Conservation (phyloP, 352 stramenopile genomes). For the Peronospora tabacina region DNA sequence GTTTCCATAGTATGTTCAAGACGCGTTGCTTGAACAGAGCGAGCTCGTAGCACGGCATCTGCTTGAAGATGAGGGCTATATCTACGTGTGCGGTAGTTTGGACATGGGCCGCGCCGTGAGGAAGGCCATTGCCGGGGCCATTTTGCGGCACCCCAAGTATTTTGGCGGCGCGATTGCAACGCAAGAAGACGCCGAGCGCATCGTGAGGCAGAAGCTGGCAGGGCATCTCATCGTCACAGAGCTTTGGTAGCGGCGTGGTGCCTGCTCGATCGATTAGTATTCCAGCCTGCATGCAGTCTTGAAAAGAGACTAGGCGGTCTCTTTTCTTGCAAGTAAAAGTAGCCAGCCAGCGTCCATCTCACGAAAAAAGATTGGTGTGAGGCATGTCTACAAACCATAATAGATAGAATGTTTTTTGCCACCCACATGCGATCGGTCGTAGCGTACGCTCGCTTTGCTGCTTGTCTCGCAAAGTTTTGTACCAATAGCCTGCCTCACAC, state of each 20-base stretch:
- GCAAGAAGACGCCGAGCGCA: constrained; percentile 35
- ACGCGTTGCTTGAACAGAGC: constrained; percentile 47
- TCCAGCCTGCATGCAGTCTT: constrained; percentile 1
- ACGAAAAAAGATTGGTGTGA: constrained; percentile 2
- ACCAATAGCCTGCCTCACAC: not conserved
- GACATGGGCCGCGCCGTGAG: constrained; percentile 74
- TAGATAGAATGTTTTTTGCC: constrained; percentile 3
- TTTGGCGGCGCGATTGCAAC: constrained; percentile 19
- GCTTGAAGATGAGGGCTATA: constrained; percentile 43
- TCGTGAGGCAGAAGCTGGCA: constrained; percentile 40
- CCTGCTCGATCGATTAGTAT: constrained; percentile 10
- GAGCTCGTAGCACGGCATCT: constrained; percentile 53
- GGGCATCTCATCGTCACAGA: constrained; percentile 52
- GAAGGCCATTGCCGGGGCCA: constrained; percentile 41
- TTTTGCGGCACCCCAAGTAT: constrained; percentile 37
- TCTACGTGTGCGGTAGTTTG: constrained; percentile 76
- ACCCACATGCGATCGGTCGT: constrained; percentile 1
- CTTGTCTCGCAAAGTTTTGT: not conserved
- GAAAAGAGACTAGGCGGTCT: constrained; percentile 5
- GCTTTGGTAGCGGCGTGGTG: constrained; percentile 44
- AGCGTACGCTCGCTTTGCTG: not conserved
- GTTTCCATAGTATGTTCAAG: constrained; percentile 59
- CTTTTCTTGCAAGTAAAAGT: constrained; percentile 16
- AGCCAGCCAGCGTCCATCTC: constrained; percentile 6
- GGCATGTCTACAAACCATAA: constrained; percentile 1